Evolutionary conservation across 495 filamentous ascomycete species (phyloP), one percentile per base, ranked within the genome.

Genomic region (Beverwykella pulmonaria): DNA sequence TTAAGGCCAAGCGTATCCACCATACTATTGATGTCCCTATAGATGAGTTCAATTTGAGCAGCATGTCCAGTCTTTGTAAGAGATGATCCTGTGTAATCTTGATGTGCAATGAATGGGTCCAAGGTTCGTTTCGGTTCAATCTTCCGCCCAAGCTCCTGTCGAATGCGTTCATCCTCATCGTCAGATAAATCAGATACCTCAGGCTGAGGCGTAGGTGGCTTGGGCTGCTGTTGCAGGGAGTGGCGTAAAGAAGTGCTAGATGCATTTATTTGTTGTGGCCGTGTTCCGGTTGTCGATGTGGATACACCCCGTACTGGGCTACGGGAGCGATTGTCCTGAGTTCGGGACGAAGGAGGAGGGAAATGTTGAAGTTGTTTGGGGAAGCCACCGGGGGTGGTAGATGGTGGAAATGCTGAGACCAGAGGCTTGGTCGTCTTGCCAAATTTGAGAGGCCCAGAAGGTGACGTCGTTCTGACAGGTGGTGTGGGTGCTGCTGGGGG

Each of bases 21-120:
- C 94, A 98, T 99, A 14, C 89, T 90, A 75, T 98, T 98, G 70
- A 97, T 91, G 68, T 97, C 95, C 15, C 91, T 84, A 77, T 93
- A 98, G 0, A 97, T 79, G 25, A 87, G 82, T 74, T 98, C 95
- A 61, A 95, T 89, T 76, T 92, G 87, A 36, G 88, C 86, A 20
- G 90, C 84, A 66, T 92, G 82, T 25, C 85, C 87, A 36, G 84
- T 82, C 61, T 81, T 81, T 61, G 85, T 84, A 0, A 81, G 79
- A 19, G 80, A 74, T n/a, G 80, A 74, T 2, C 82, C 83, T 55
- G 82, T 80, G 75, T 93, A 90, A 69, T 91, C 85, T 44, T 91
- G 85, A 69, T 83, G 87, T 20, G 83, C 86, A 19, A 94, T 76
- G 73, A 95, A 89, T 8, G 80, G 76, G 62, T 86, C 84, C 9